Evolutionary conservation across 164 flowering plant genomes (phyloP), one percentile per base, ranked within the genome.

Genomic region (Chloranthus sessilifolius): DNA sequence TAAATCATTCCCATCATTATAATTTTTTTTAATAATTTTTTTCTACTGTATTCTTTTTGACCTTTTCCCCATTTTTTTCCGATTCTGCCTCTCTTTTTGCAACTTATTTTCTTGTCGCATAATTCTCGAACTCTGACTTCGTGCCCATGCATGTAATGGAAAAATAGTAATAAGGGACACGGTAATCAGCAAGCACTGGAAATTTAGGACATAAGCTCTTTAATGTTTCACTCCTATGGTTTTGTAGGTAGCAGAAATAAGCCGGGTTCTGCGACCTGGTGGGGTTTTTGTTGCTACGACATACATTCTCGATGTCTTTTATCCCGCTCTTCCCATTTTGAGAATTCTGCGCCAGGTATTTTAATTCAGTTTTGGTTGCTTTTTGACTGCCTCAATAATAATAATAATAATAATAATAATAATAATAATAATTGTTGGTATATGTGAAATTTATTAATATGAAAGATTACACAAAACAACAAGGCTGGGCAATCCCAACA

Each of bases 201-300:
- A n/a, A n/a, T n/a, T n/a, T n/a, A n/a, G n/a, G n/a, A n/a, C n/a
- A n/a, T n/a, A n/a, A n/a, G n/a, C n/a, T n/a, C n/a, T n/a, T n/a
- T n/a, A n/a, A n/a, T n/a, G n/a, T n/a, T n/a, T n/a, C n/a, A n/a
- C n/a, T n/a, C n/a, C 24, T 43, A 9, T 19, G 35, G 12, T 67
- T 67, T 40, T 67, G 34, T 53, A 87, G 98, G 92, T 83, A 12
- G 88, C 98, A 56, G 98, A 91, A 73, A 80, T 91, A 60, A 80
- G 95, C 62, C 75, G 98, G 55, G 79, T 85, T 47, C 57, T 87
- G 37, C 72, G 81, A 56, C 95, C 96, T 61, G 96, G 98, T 59
- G 98, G 96, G 33, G 79, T 85, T 15, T 82, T 91, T 76, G 95
- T 91, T 61, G 96, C 88, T n/a, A 80, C 92, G 11, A 91, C 98